These are phyloP conservation scores for Paxillus ammoniavirescens DNA, from an alignment of 768 basidiomycete species.

Conservation along the genomic window DNA sequence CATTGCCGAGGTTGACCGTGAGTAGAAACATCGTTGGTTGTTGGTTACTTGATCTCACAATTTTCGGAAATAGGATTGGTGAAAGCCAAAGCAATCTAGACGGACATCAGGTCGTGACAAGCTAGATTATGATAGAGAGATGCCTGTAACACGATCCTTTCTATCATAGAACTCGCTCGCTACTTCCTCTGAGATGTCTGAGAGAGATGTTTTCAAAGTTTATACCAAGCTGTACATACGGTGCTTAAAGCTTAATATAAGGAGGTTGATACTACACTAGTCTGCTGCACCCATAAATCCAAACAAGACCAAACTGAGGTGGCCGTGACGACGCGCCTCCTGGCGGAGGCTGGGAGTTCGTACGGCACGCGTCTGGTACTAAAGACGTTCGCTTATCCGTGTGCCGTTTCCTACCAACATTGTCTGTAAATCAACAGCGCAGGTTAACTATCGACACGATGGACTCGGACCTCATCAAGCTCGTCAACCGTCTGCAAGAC, in stretches of 20 bases:
- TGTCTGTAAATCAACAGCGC: neutral
- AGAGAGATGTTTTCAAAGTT: no score
- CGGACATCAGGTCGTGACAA: slow-evolving; percentile 9
- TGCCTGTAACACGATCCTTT: slow-evolving; percentile 4
- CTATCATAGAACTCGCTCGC: neutral
- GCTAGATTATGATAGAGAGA: slow-evolving; percentile 29
- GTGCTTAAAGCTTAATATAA: no score
- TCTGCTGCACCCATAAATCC: slow-evolving; percentile 16
- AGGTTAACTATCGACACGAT: slow-evolving; percentile 40
- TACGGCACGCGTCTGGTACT: slow-evolving; percentile 15
- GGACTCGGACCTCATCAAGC: slow-evolving; percentile 92
- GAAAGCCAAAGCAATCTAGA: slow-evolving; percentile 87
- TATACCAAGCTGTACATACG: no score
- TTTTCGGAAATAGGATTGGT: slow-evolving; percentile 64
- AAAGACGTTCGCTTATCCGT: neutral
- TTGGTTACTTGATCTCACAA: neutral
- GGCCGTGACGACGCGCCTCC: slow-evolving; percentile 32
- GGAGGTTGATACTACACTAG: no score
- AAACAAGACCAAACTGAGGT: slow-evolving; percentile 17
- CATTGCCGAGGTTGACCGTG: slow-evolving; percentile 89
- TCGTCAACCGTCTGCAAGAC: slow-evolving; percentile 94
- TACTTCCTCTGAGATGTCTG: neutral
- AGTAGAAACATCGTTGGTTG: slow-evolving; percentile 36
- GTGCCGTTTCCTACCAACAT: slow-evolving; percentile 5
- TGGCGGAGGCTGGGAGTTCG: slow-evolving; percentile 3